Evolutionary conservation across 352 stramenopile genomes (phyloP).

Genomic region (Phytophthora colocasiae): DNA sequence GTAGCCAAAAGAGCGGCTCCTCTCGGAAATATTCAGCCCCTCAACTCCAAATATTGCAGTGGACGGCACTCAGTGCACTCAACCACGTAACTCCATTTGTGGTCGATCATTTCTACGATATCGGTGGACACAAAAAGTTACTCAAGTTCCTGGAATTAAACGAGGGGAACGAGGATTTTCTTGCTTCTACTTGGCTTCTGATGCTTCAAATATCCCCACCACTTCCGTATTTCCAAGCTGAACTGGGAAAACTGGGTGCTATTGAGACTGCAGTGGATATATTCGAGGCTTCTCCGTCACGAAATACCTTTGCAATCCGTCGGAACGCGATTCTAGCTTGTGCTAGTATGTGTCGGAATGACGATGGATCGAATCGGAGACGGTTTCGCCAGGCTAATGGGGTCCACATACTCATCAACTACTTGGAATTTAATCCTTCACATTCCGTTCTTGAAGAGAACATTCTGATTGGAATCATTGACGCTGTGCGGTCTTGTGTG

Average conservation of each 20-base stretch:
- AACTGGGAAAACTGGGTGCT: constrained; percentile 50
- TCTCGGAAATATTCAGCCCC: constrained; percentile 48
- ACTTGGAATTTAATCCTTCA: constrained; percentile 58
- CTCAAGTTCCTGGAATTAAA: constrained; percentile 60
- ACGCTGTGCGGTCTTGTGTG: constrained; percentile 71
- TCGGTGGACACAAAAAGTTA: constrained; percentile 53
- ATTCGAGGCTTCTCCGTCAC: constrained; percentile 54
- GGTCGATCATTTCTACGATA: constrained; percentile 65
- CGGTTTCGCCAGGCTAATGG: constrained; percentile 62
- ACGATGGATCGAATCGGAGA: constrained; percentile 55
- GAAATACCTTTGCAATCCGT: constrained; percentile 69
- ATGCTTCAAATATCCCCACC: constrained; percentile 53
- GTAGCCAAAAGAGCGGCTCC: constrained; percentile 3
- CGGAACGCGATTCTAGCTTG: constrained; percentile 69
- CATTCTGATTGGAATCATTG: constrained; percentile 66
- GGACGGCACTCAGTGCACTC: constrained; percentile 62
- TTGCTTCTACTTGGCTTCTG: constrained; percentile 62
- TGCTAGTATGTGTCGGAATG: constrained; percentile 58
- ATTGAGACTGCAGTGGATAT: constrained; percentile 61
- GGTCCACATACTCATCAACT: constrained; percentile 46
- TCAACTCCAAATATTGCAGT: constrained; percentile 66
- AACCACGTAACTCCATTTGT: constrained; percentile 57
- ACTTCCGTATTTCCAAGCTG: constrained; percentile 44
- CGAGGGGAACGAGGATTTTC: constrained; percentile 43
- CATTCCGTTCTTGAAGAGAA: constrained; percentile 75